These are phyloP conservation scores for Blastomyces silverae DNA, from an alignment of 2,329 filamentous ascomycete genomes.

Conservation along the genomic window DNA sequence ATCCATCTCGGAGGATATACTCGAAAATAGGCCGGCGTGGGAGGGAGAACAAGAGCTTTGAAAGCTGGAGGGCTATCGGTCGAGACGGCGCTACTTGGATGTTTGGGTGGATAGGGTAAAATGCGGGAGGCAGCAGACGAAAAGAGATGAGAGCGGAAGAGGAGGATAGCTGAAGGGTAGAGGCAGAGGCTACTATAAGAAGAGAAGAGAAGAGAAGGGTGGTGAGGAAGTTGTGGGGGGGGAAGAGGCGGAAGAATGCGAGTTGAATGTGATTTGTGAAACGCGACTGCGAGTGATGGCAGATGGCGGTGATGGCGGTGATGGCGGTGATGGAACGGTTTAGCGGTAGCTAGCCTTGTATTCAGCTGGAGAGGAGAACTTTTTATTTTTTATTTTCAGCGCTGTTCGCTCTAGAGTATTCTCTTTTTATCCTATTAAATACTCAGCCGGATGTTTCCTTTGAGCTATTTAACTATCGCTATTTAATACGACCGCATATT, in stretches of 20 bases:
- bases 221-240: background rate
- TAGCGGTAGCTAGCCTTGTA: background rate
- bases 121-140: background rate
- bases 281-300: background rate
- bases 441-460: too few relatives aligned
- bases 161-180: background rate
- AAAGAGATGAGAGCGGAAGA: background rate
- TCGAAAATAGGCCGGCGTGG: background rate
- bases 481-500: too few relatives aligned
- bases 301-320: background rate
- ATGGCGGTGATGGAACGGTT: background rate
- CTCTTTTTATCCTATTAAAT: background rate
- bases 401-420: background rate
- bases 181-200: background rate
- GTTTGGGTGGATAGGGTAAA: background rate
- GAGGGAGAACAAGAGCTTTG: conserved; percentile 1
- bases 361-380: too few relatives aligned
- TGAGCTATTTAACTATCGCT: too few relatives aligned
- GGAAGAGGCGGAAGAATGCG: conserved; percentile 7
- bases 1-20: conserved; percentile 15
- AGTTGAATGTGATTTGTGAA: conserved; percentile 5
- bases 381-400: background rate
- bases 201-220: background rate
- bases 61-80: background rate
- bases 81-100: background rate